phyloP scores from a whole-genome alignment of 2,329 filamentous ascomycete species.

The Neurospora sp. region DNA sequence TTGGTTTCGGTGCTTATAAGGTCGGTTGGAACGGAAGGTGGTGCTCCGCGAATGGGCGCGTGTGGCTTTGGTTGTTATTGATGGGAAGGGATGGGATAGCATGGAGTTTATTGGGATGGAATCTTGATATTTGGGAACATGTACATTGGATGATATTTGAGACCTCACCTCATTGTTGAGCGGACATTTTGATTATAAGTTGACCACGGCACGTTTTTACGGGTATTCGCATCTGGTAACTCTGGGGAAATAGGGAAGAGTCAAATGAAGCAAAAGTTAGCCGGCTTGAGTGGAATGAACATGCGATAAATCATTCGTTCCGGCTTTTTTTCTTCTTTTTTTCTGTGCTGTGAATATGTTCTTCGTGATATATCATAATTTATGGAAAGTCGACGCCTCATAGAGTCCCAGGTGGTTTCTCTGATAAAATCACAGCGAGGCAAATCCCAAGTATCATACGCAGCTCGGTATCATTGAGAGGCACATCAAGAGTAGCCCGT shows the following conservation, averaged over 20 bases:
- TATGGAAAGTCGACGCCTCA: not conserved
- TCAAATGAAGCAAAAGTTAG: not conserved
- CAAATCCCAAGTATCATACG: not conserved
- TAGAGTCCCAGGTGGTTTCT: not conserved
- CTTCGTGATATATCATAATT: not conserved
- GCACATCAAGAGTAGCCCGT: not conserved
- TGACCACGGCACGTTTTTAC: not conserved
- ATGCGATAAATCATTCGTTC: not conserved
- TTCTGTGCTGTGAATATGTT: not conserved
- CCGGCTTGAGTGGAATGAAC: not conserved
- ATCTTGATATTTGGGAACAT: conserved; percentile 1
- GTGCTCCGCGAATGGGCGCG: not conserved
- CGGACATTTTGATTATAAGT: conserved; percentile 3
- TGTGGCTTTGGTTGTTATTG: not conserved
- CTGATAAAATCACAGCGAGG: too few relatives aligned
- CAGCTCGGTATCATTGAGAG: not conserved
- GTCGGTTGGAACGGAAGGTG: not conserved
- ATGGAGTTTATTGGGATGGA: conserved; percentile 10
- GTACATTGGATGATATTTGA: conserved; percentile 11
- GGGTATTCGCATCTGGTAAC: not conserved
- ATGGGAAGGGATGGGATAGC: conserved; percentile 1
- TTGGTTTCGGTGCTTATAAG: not conserved
- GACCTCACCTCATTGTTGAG: conserved; percentile 3
- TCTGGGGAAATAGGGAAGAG: not conserved
- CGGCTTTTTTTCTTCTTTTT: too few relatives aligned